phyloP scores from a whole-genome alignment of 352 stramenopile species.

The Peronospora belbahrii region DNA sequence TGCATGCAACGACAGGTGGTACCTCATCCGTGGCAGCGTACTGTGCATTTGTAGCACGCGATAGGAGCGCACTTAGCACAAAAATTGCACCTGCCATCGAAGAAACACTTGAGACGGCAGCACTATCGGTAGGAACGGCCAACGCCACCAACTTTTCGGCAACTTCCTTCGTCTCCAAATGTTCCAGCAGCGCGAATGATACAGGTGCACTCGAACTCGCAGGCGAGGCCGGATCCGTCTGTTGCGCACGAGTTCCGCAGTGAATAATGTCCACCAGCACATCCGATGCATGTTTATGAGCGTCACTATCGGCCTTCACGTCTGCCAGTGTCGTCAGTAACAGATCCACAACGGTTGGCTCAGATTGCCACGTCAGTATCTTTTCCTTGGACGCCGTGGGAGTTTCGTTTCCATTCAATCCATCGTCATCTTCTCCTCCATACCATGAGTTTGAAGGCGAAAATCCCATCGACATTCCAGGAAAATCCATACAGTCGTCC shows the following conservation, averaged over 20 bases:
- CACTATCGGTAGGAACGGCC: slow-evolving; percentile 34
- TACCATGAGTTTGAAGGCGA: slow-evolving; percentile 72
- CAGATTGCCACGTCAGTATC: slow-evolving; percentile 63
- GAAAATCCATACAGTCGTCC: slow-evolving; percentile 84
- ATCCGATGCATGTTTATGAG: slow-evolving; percentile 79
- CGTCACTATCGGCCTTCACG: slow-evolving; percentile 50
- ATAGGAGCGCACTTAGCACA: slow-evolving; percentile 68
- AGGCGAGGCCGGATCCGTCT: slow-evolving; percentile 58
- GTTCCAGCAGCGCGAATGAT: slow-evolving; percentile 65
- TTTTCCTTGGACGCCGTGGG: slow-evolving; percentile 59
- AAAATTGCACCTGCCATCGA: slow-evolving; percentile 78
- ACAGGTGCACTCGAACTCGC: slow-evolving; percentile 41
- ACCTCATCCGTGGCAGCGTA: slow-evolving; percentile 64
- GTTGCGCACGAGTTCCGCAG: slow-evolving; percentile 66
- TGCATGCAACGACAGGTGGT: slow-evolving; percentile 43
- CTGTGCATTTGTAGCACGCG: slow-evolving; percentile 66
- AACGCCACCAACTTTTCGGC: slow-evolving; percentile 60
- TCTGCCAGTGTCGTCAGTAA: slow-evolving; percentile 49
- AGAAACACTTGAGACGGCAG: slow-evolving; percentile 33
- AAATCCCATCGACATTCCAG: slow-evolving; percentile 67
- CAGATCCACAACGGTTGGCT: slow-evolving; percentile 62
- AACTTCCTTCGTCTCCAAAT: slow-evolving; percentile 70
- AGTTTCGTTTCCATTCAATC: slow-evolving; percentile 37
- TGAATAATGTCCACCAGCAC: slow-evolving; percentile 83
- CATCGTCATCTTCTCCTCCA: slow-evolving; percentile 68